Percentiles rank a stretch among this genome's conserved stretches.
Conservation (phyloP, 257 asterid species). For the Petrea volubilis region DNA sequence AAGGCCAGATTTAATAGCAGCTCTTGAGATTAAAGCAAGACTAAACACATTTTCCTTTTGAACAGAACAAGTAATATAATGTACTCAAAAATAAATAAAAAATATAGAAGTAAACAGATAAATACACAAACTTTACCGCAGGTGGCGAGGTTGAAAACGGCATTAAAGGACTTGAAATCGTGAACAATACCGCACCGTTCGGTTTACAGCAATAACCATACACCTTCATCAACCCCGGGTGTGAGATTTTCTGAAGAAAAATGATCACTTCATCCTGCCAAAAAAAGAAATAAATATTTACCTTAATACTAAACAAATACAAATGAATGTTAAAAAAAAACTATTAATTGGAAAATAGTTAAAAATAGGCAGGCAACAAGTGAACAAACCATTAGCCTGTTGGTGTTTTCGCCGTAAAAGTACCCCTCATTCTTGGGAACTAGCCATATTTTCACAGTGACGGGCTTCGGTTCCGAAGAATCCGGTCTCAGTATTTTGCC, state of each 20-base stretch:
- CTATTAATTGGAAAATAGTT: too few relatives aligned
- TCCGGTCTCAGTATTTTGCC: neutral
- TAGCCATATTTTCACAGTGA: neutral
- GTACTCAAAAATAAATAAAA: too few relatives aligned
- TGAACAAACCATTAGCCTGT: neutral
- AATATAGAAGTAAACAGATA: too few relatives aligned
- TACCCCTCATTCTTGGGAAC: too few relatives aligned
- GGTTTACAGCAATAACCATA: neutral
- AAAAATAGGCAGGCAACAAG: too few relatives aligned
- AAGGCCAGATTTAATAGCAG: too few relatives aligned
- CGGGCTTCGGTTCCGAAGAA: neutral
- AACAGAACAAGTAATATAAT: too few relatives aligned
- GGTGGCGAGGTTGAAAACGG: neutral
- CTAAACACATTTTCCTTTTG: too few relatives aligned
- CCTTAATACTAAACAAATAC: too few relatives aligned
- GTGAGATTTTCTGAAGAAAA: neutral
- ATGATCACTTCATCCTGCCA: neutral
- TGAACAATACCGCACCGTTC: neutral
- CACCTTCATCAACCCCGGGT: neutral
- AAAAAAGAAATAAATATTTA: neutral
- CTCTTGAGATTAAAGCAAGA: too few relatives aligned
- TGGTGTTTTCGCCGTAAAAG: neutral
- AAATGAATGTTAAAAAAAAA: too few relatives aligned
- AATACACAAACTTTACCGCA: neutral
- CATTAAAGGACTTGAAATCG: neutral